Evolutionary conservation across 345 rosid species (phyloP), one percentile per base, ranked within the genome.

Genomic region (Eucalyptus grandis): DNA sequence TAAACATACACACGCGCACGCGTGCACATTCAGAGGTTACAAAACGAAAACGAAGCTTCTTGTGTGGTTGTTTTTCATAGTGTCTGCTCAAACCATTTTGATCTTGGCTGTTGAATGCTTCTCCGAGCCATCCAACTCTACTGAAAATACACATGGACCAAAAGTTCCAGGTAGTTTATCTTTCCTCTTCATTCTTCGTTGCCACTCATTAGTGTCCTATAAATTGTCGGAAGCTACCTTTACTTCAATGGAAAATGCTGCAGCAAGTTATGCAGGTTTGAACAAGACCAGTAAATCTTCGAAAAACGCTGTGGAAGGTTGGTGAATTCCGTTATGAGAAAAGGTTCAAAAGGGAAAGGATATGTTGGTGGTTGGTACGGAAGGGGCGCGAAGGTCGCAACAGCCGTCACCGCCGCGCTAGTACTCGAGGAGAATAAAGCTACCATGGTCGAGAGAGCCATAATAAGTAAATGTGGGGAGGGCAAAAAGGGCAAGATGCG

Each of bases 291-390:
- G 11, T 13, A 85, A 49, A 30, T 81, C 82, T 44, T 5, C 53
- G 24, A 30, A 65, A 87, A 88, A 87, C 56, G 77, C 47, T 11
- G 4, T 8, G 50, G 69, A 40, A 86, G 81, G 12, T 46, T 82
- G 24, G 31, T 85, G 26, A 5, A 50, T 44, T 44, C 87, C 16
- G 16, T 56, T 40, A 53, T 91, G 11, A 87, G 43, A 14, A 93
- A 86, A 65, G 89, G 87, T 14, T 87, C 86, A 24, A 88, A 14
- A 88, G 93, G 94, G 17, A 92, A 89, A 87, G 93, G 92, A 65
- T 77, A 86, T 53, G 56, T 58, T 69, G 94, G 94, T 10, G 93
- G 91, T 69, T 49, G 50, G 50, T 6, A 49, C 14, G 4, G 15
- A 49, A 49, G 50, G 50, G 50, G 47, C 10, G 2, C 47, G 47